Conservation (phyloP, 129 eudicot genomes). For the Arctium lappa region DNA sequence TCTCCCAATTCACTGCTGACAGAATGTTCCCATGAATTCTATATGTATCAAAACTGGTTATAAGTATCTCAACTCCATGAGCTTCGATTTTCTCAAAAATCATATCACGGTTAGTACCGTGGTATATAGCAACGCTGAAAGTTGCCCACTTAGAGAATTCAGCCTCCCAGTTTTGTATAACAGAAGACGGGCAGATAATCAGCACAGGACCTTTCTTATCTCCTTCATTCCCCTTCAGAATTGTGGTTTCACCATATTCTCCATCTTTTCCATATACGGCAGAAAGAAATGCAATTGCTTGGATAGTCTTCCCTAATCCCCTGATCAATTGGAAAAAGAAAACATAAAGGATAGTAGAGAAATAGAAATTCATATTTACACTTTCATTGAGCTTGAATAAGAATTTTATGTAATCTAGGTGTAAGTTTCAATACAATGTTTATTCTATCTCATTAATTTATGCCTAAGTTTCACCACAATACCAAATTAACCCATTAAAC, state of each 20-base stretch:
- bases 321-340: slow-evolving; percentile 33
- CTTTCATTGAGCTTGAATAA: not conserved
- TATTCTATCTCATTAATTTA: too few relatives aligned
- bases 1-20: slow-evolving; percentile 64
- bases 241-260: slow-evolving; percentile 27
- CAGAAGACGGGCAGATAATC: slow-evolving; percentile 83
- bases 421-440: not conserved
- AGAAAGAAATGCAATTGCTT: slow-evolving; percentile 90
- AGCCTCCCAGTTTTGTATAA: slow-evolving; percentile 80
- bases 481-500: not conserved
- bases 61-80: slow-evolving; percentile 56
- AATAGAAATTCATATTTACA: not conserved
- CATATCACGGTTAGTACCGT: slow-evolving; percentile 74
- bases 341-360: not conserved
- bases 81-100: slow-evolving; percentile 52
- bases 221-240: slow-evolving; percentile 19
- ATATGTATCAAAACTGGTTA: slow-evolving; percentile 86
- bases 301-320: slow-evolving; percentile 98
- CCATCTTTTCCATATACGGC: slow-evolving; percentile 75
- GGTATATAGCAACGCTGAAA: slow-evolving; percentile 66
- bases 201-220: slow-evolving; percentile 57
- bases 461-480: not conserved
- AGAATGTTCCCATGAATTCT: slow-evolving; percentile 68
- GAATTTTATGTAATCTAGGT: not conserved
- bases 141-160: slow-evolving; percentile 90